Conservation (phyloP, 139 green algal genomes). For the Chlorella sp. region DNA sequence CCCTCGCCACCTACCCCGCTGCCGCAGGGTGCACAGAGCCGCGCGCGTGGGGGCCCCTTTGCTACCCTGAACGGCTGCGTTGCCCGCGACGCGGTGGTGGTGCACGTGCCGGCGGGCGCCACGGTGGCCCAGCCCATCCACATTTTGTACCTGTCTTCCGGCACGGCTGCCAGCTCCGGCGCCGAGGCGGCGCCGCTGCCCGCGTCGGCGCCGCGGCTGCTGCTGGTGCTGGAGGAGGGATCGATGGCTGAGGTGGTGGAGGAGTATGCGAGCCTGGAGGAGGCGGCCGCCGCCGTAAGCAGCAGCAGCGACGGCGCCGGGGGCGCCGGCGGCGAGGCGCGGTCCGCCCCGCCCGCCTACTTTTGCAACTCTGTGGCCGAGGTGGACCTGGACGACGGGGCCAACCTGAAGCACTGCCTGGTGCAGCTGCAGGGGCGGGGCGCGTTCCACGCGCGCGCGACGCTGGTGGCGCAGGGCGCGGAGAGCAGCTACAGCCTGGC, state of each 20-base stretch:
- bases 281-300: neutral
- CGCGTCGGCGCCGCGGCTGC: conserved; percentile 53
- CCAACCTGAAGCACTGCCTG: conserved; percentile 71
- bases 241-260: conserved; percentile 71
- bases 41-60: conserved; percentile 67
- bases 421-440: conserved; percentile 47
- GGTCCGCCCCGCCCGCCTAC: conserved; percentile 25
- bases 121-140: conserved; percentile 64
- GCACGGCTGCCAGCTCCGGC: neutral
- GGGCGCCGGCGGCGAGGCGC: no score
- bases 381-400: conserved; percentile 56
- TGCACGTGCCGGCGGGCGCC: conserved; percentile 54
- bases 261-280: conserved; percentile 58
- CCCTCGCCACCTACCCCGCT: no score
- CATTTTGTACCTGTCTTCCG: conserved; percentile 66
- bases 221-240: conserved; percentile 59
- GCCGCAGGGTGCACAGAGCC: conserved; percentile 61
- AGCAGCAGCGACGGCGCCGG: neutral
- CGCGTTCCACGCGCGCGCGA: conserved; percentile 76
- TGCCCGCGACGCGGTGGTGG: conserved; percentile 63
- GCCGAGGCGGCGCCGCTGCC: neutral
- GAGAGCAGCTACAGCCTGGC: conserved; percentile 71
- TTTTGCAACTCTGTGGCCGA: conserved; percentile 72
- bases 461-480: conserved; percentile 67
- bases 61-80: conserved; percentile 72